Evolutionary conservation across 352 stramenopile genomes (phyloP).

Genomic region (Phytopythium helicoides): DNA sequence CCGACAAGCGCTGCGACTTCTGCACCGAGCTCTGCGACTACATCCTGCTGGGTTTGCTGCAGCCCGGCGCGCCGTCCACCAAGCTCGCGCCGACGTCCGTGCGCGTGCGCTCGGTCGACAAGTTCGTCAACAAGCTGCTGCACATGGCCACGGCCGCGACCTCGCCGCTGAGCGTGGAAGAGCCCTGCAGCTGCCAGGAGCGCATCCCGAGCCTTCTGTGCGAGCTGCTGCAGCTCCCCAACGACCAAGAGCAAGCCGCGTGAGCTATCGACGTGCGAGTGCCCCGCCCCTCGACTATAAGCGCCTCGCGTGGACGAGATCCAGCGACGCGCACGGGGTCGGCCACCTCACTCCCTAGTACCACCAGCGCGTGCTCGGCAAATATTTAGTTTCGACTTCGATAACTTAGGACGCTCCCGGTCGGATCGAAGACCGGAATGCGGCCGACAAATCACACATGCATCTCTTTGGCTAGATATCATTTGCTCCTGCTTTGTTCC

Average conservation of each 20-base stretch:
- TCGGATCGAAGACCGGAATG: no score
- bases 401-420: no score
- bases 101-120: conserved; percentile 19
- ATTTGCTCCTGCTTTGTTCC: no score
- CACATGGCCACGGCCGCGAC: conserved; percentile 8
- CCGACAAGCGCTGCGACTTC: conserved; percentile 30
- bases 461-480: no score
- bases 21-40: conserved; percentile 39
- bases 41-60: conserved; percentile 23
- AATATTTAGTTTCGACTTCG: no score
- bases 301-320: background rate
- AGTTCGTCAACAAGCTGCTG: conserved; percentile 22
- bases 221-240: conserved; percentile 8
- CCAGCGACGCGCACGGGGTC: no score
- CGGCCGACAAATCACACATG: no score
- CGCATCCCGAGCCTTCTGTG: conserved; percentile 9
- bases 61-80: conserved; percentile 17
- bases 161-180: conserved; percentile 14
- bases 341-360: no score
- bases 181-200: conserved; percentile 19
- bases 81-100: conserved; percentile 20
- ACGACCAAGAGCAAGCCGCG: background rate
- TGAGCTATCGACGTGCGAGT: background rate
- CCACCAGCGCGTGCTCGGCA: no score
- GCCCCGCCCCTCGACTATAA: background rate